phyloP scores from a whole-genome alignment of 2,329 filamentous ascomycete genomes.

The Sarocladiaceae sp. region DNA sequence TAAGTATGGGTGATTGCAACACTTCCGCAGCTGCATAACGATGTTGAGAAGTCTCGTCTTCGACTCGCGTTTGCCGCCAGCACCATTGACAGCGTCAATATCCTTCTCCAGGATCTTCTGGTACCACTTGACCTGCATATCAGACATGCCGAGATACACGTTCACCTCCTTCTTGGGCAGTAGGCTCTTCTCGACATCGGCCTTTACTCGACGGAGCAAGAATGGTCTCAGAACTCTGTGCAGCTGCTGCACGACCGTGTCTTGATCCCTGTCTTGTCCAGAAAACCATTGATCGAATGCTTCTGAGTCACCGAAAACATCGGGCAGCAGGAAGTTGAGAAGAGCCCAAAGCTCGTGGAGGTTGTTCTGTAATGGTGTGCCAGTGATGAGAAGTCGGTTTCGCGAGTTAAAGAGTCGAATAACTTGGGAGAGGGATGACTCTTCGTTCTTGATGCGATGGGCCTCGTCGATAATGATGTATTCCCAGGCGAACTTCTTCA shows the following conservation, averaged over 20 bases:
- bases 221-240: slow-evolving; percentile 92
- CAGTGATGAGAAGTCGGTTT: slow-evolving; percentile 92
- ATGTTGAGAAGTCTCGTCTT: slow-evolving; percentile 97
- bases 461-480: slow-evolving; percentile 99
- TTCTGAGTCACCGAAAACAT: slow-evolving; percentile 94
- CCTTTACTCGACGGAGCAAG: slow-evolving; percentile 91
- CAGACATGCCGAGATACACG: slow-evolving; percentile 95
- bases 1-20: slow-evolving; percentile 96
- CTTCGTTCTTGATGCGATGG: slow-evolving; percentile 98
- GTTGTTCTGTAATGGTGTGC: slow-evolving; percentile 96
- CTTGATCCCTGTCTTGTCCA: slow-evolving; percentile 82
- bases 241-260: slow-evolving; percentile 92
- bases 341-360: slow-evolving; percentile 96
- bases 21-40: slow-evolving; percentile 98
- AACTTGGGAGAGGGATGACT: slow-evolving; percentile 93
- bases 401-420: slow-evolving; percentile 94
- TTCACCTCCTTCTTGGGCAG: slow-evolving; percentile 97
- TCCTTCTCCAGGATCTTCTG: slow-evolving; percentile 99
- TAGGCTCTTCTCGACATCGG: slow-evolving; percentile 95
- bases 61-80: slow-evolving; percentile 92
- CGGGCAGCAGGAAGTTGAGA: slow-evolving; percentile 94
- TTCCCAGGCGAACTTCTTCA: slow-evolving; percentile 99
- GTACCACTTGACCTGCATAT: slow-evolving; percentile 99
- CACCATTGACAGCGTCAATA: slow-evolving; percentile 97
- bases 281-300: slow-evolving; percentile 99